Evolutionary conservation across 2,329 filamentous ascomycete genomes (phyloP).

Genomic region (Zelopaecilomyces penicillatus): DNA sequence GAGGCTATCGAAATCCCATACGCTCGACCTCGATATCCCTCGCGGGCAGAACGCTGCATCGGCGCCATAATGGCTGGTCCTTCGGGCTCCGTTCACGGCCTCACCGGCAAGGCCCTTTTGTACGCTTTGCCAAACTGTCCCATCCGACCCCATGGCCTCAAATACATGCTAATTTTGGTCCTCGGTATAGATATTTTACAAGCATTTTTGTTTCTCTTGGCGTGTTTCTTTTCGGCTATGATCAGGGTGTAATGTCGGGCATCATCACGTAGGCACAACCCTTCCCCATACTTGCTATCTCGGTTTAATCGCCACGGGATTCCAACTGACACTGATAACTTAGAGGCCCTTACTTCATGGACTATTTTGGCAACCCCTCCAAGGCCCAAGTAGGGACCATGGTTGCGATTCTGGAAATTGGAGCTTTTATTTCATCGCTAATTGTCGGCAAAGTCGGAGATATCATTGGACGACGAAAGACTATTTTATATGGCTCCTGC

Average conservation of each 20-base stretch:
- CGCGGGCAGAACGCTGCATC: slow-evolving; percentile 60
- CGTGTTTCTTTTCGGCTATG: slow-evolving; percentile 83
- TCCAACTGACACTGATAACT: slow-evolving; percentile 15
- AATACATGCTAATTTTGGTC: slow-evolving; percentile 3
- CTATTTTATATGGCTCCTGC: slow-evolving; percentile 87
- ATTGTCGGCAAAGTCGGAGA: slow-evolving; percentile 83
- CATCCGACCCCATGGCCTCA: not conserved
- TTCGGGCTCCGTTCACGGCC: slow-evolving; percentile 70
- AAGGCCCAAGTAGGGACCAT: slow-evolving; percentile 87
- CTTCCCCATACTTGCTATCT: not conserved
- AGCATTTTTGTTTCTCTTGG: slow-evolving; percentile 83
- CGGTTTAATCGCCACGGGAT: not conserved
- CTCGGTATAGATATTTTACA: slow-evolving; percentile 69
- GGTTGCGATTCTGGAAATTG: slow-evolving; percentile 93
- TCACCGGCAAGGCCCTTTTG: slow-evolving; percentile 93
- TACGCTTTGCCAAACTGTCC: slow-evolving; percentile 33
- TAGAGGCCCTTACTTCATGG: slow-evolving; percentile 78
- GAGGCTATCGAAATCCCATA: slow-evolving; percentile 78
- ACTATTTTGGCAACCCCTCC: slow-evolving; percentile 86
- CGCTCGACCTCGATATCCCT: slow-evolving; percentile 54
- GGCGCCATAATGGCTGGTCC: slow-evolving; percentile 81
- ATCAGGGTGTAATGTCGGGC: slow-evolving; percentile 81
- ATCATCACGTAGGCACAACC: slow-evolving; percentile 50
- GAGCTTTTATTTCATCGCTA: slow-evolving; percentile 84
- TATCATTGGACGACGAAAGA: slow-evolving; percentile 78